Conservation (phyloP, 1,139 yeast species). For the Lodderomyces metapsilosis region DNA sequence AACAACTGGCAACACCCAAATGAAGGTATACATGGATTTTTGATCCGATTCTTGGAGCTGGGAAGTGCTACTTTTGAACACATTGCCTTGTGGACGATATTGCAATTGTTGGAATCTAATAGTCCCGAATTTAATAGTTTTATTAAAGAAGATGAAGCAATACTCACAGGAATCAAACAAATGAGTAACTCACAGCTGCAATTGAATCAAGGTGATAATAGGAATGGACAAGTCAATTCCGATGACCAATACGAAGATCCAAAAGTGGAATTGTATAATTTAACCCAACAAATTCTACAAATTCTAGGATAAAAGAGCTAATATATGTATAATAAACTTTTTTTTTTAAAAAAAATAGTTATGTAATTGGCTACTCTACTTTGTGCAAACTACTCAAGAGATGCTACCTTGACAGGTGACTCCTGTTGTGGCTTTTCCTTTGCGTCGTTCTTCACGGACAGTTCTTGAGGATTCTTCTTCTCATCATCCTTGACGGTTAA, state of each 20-base stretch:
- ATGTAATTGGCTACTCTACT: background rate
- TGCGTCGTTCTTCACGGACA: background rate
- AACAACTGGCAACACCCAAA: constrained; percentile 77
- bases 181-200: constrained; percentile 46
- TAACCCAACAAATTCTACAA: constrained; percentile 76
- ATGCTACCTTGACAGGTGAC: background rate
- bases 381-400: background rate
- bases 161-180: constrained; percentile 55
- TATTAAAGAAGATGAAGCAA: constrained; percentile 60
- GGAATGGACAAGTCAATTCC: constrained; percentile 14
- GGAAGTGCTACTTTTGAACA: constrained; percentile 97
- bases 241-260: constrained; percentile 57
- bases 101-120: constrained; percentile 88
- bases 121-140: constrained; percentile 65
- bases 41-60: constrained; percentile 75
- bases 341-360: no score
- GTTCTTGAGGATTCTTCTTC: background rate
- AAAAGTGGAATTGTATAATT: constrained; percentile 67
- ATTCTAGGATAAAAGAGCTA: constrained; percentile 36
- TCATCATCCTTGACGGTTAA: constrained; percentile 11
- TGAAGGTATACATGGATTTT: constrained; percentile 84
- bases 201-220: constrained; percentile 21
- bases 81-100: constrained; percentile 95
- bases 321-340: background rate
- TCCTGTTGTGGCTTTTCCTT: background rate